Base-by-base conservation (phyloP, 1,284 basidiomycete genomes). In the Sanghuangporus baumii region DNA sequence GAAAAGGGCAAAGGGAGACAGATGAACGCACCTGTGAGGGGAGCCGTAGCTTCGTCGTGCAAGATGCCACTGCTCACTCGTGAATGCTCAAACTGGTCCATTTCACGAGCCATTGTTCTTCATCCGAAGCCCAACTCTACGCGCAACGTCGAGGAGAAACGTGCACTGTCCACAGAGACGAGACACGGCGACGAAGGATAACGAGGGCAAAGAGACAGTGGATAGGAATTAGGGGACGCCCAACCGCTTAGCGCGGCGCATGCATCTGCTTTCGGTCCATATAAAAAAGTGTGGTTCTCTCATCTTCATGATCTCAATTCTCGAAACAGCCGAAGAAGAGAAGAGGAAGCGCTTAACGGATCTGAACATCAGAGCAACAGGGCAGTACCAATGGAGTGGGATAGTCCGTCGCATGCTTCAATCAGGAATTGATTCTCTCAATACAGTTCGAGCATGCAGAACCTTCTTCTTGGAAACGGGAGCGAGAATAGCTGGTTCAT, bases 31-130 rank as follows among this genome's bases (percentile, higher is more conserved):
- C 81, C 75, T 70, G 71, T 69, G 40, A 82, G 68, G 14, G 77
- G 75, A 55, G 74, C 71, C 50, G 64, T 69, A 64, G 31, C 51
- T 37, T 71, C 62, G 48, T 69, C 69, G 52, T 74, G 70, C 64
- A 75, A 75, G 55, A 77, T 67, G 43, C 75, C 75, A 65, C 76
- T 78, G 64, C 71, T 76, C 40, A 70, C 72, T 57, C 74, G 67
- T 20, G 74, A 69, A 57, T 72, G 72, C 55, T 69, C 69, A 61
- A 72, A 62, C 68, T 80, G 71, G 66, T 81, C 77, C 81, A 83
- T 82, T 61, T 64, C 60, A 40, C 48, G 57, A n/a, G 34, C 56
- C 55, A 57, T 57, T 6, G 2, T 43, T 43, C 7, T 31, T n/a
- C 40, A 16, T 23, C 12, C 18, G 34, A 36, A 57, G n/a, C 20